Percentiles rank a stretch among this genome's conserved stretches.
phyloP scores from a whole-genome alignment of 345 rosid species.

The Cardamine resedifolia region DNA sequence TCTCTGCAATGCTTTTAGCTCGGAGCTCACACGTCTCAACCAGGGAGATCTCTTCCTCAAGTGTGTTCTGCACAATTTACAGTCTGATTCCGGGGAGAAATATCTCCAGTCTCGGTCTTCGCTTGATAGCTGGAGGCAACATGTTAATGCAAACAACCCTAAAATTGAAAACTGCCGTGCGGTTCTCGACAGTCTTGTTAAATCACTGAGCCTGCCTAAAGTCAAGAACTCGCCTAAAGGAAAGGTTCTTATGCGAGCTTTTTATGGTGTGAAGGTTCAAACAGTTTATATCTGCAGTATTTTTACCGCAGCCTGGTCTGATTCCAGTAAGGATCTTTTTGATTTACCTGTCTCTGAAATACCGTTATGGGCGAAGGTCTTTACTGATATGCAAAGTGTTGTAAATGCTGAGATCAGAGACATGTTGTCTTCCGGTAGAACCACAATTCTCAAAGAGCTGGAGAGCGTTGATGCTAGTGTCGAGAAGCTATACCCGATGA shows the following conservation, averaged over 20 bases:
- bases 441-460: constrained; percentile 58
- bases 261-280: constrained; percentile 83
- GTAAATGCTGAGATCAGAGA: constrained; percentile 57
- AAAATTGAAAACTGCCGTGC: constrained; percentile 60
- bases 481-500: constrained; percentile 62
- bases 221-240: constrained; percentile 87
- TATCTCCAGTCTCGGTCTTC: constrained; percentile 58
- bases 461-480: constrained; percentile 56
- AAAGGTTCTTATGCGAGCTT: constrained; percentile 83
- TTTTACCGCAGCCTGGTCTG: constrained; percentile 75
- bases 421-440: constrained; percentile 41
- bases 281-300: constrained; percentile 74
- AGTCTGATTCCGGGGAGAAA: constrained; percentile 49
- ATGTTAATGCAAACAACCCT: constrained; percentile 58
- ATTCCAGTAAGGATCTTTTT: constrained; percentile 53
- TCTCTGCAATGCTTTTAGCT: constrained; percentile 73
- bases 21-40: constrained; percentile 69
- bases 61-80: constrained; percentile 61
- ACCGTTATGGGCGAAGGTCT: constrained; percentile 59
- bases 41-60: constrained; percentile 83
- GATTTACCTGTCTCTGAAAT: constrained; percentile 52
- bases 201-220: constrained; percentile 67
- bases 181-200: constrained; percentile 54
- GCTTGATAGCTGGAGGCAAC: constrained; percentile 78
- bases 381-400: constrained; percentile 51